These are phyloP conservation scores for Nothophytophthora sp. DNA, from an alignment of 352 stramenopile genomes.

Conservation along the genomic window DNA sequence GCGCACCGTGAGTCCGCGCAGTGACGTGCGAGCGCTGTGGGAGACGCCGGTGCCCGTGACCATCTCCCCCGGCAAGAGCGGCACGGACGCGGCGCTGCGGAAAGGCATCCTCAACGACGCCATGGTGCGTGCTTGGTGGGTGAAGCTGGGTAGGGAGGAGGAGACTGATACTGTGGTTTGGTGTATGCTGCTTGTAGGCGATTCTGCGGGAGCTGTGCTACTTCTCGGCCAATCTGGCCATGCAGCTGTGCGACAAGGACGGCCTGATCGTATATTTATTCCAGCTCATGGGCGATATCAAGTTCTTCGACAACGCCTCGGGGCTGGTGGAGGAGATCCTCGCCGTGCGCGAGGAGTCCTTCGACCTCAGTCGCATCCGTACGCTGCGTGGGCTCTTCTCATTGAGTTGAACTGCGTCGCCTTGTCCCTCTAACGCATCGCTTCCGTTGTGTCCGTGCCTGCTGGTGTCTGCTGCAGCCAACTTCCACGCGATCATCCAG, in stretches of 20 bases:
- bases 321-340: conserved; percentile 94
- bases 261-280: conserved; percentile 94
- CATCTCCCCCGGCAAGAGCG: conserved; percentile 35
- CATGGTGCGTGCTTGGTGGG: conserved; percentile 34
- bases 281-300: conserved; percentile 87
- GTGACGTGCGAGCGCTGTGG: conserved; percentile 64
- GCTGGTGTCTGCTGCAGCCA: conserved; percentile 46
- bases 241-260: conserved; percentile 79
- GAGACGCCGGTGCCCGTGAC: conserved; percentile 38
- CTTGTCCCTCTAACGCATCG: no score
- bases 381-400: conserved; percentile 21
- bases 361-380: conserved; percentile 81
- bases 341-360: conserved; percentile 77
- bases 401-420: neutral
- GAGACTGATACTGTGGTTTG: neutral
- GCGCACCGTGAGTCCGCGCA: conserved; percentile 33
- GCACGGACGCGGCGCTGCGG: conserved; percentile 44
- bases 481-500: conserved; percentile 90
- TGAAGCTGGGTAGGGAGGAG: neutral
- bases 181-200: conserved; percentile 16
- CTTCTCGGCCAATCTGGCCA: conserved; percentile 65
- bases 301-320: conserved; percentile 91
- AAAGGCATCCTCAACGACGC: conserved; percentile 70
- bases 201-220: conserved; percentile 86
- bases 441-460: neutral